These are phyloP conservation scores for Vaucheria bursata DNA, from an alignment of 352 stramenopile species.

Conservation along the genomic window DNA sequence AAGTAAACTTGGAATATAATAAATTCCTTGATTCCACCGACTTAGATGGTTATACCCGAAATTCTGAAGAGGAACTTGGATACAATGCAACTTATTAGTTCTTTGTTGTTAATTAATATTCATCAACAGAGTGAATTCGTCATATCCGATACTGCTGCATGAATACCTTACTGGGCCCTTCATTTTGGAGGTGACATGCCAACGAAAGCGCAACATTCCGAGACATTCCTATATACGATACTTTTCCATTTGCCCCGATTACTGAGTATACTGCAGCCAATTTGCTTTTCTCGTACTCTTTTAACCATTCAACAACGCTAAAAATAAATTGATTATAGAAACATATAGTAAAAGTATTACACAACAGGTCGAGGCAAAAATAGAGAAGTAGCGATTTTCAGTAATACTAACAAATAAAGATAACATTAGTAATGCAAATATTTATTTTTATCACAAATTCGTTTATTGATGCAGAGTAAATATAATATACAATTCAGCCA, in stretches of 20 bases:
- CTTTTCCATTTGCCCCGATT: constrained; percentile 25
- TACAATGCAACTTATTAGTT: not conserved
- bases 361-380: too few species aligned
- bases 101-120: not conserved
- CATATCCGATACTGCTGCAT: too few species aligned
- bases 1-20: too few species aligned
- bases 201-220: constrained; percentile 44
- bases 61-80: too few species aligned
- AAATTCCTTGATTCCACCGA: not conserved
- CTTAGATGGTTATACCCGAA: not conserved
- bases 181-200: constrained; percentile 25
- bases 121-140: not conserved
- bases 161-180: constrained; percentile 35
- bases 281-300: constrained; percentile 33
- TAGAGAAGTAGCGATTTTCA: too few species aligned
- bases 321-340: too few species aligned
- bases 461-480: too few species aligned
- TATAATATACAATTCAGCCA: too few species aligned
- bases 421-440: too few species aligned
- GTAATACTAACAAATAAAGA: too few species aligned
- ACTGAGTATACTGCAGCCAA: constrained; percentile 46
- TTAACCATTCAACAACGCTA: constrained; percentile 29
- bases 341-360: too few species aligned
- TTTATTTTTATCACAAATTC: too few species aligned
- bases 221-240: constrained; percentile 40